Evolutionary conservation across 768 basidiomycete species (phyloP).

Genomic region (Tephrocybe sp.): DNA sequence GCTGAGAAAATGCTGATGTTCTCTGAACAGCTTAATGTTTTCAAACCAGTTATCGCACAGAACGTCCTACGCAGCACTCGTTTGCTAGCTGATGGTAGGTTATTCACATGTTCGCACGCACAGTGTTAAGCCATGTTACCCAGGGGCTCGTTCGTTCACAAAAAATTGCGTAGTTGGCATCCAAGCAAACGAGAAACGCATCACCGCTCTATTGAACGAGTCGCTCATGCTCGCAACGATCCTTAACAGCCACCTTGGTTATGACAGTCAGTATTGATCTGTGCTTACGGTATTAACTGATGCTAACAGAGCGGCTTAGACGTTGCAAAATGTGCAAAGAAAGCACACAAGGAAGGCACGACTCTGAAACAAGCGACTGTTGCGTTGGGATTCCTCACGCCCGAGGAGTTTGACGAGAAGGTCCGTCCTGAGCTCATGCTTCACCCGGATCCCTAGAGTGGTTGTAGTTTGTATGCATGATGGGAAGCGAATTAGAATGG

Average conservation of each 20-base stretch:
- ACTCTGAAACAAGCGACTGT: constrained; percentile 96
- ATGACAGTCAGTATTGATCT: constrained; percentile 75
- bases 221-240: constrained; percentile 98
- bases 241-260: constrained; percentile 93
- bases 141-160: constrained; percentile 90
- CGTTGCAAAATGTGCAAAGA: constrained; percentile 98
- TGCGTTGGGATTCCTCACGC: constrained; percentile 77
- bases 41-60: constrained; percentile 99
- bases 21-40: constrained; percentile 81
- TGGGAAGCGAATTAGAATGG: constrained; percentile 9
- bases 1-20: constrained; percentile 1
- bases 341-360: constrained; percentile 98
- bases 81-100: constrained; percentile 84
- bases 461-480: constrained; percentile 1
- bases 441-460: constrained; percentile 46
- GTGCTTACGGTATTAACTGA: constrained; percentile 5
- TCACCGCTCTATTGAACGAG: constrained; percentile 86
- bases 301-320: constrained; percentile 46
- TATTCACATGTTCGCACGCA: too few species aligned
- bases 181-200: constrained; percentile 93
- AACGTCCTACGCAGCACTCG: constrained; percentile 97
- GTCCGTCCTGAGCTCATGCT: constrained; percentile 93
- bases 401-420: constrained; percentile 93
- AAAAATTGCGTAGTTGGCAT: constrained; percentile 98
- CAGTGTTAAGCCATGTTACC: too few species aligned